Conservation (phyloP, 106 monocot genomes). For the Triglochin maritima region DNA sequence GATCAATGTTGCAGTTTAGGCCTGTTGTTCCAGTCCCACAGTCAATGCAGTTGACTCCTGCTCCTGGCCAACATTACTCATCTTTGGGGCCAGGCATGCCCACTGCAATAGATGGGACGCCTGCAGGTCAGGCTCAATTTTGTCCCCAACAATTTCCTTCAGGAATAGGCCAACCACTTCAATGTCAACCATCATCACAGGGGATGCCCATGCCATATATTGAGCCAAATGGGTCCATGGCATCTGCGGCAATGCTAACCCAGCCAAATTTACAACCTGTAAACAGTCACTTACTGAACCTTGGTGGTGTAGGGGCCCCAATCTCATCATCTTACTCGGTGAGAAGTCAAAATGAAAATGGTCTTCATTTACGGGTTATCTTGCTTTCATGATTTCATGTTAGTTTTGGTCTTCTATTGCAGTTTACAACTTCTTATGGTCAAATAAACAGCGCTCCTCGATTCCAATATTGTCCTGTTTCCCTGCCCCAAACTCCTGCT, state of each 20-base stretch:
- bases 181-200: conserved; percentile 40
- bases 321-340: conserved; percentile 73
- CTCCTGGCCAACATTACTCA: conserved; percentile 43
- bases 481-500: conserved; percentile 31
- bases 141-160: conserved; percentile 38
- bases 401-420: conserved; percentile 2
- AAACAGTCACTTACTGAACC: conserved; percentile 27
- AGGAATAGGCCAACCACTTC: conserved; percentile 30
- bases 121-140: conserved; percentile 31
- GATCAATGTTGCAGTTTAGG: conserved; percentile 48
- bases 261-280: conserved; percentile 34
- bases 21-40: conserved; percentile 45
- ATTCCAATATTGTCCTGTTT: conserved; percentile 40
- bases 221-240: conserved; percentile 30
- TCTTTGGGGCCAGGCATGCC: conserved; percentile 39
- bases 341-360: not conserved
- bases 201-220: conserved; percentile 45
- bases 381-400: not conserved
- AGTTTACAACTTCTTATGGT: conserved; percentile 69
- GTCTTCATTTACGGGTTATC: not conserved
- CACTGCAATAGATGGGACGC: conserved; percentile 32
- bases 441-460: conserved; percentile 24
- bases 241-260: conserved; percentile 33
- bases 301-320: conserved; percentile 36
- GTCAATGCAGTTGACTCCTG: conserved; percentile 44